A percentile compares a stretch with the other conserved stretches of the same genome.
phyloP scores from a whole-genome alignment of 1,284 basidiomycete species.

The Leccinum fallax region DNA sequence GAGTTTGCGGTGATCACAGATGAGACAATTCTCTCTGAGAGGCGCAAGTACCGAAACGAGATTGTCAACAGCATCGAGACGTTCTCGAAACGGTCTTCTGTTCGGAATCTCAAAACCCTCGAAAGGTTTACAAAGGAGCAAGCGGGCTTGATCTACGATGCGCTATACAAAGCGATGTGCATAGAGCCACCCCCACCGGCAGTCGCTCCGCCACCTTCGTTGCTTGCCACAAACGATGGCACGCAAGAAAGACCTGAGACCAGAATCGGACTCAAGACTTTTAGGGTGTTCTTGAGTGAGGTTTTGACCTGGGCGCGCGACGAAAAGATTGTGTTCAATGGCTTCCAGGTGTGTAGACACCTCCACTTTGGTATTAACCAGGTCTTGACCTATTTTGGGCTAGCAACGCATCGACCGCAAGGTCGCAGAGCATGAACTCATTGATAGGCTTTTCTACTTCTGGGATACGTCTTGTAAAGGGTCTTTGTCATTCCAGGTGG shows the following conservation, averaged over 20 bases:
- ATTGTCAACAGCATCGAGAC: slow-evolving; percentile 94
- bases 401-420: slow-evolving; percentile 81
- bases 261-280: slow-evolving; percentile 85
- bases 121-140: slow-evolving; percentile 89
- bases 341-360: slow-evolving; percentile 69
- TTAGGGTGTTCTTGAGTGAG: slow-evolving; percentile 89
- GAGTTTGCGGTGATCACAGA: slow-evolving; percentile 98
- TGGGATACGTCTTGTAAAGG: slow-evolving; percentile 86
- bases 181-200: slow-evolving; percentile 66
- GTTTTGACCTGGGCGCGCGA: slow-evolving; percentile 96
- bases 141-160: slow-evolving; percentile 89
- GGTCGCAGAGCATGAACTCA: slow-evolving; percentile 82
- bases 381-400: slow-evolving; percentile 21
- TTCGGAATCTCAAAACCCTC: slow-evolving; percentile 85
- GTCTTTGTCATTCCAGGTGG: slow-evolving; percentile 82
- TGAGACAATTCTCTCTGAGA: slow-evolving; percentile 89
- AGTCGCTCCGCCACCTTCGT: slow-evolving; percentile 47
- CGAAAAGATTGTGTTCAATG: slow-evolving; percentile 91
- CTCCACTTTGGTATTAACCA: background rate
- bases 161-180: slow-evolving; percentile 86
- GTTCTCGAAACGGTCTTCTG: slow-evolving; percentile 93
- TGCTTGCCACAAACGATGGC: slow-evolving; percentile 58
- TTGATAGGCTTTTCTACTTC: slow-evolving; percentile 83
- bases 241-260: slow-evolving; percentile 85
- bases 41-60: slow-evolving; percentile 85